A percentile compares a stretch with the other conserved stretches of the same genome.
phyloP scores from a whole-genome alignment of 345 rosid species.

The Camelina laxa region DNA sequence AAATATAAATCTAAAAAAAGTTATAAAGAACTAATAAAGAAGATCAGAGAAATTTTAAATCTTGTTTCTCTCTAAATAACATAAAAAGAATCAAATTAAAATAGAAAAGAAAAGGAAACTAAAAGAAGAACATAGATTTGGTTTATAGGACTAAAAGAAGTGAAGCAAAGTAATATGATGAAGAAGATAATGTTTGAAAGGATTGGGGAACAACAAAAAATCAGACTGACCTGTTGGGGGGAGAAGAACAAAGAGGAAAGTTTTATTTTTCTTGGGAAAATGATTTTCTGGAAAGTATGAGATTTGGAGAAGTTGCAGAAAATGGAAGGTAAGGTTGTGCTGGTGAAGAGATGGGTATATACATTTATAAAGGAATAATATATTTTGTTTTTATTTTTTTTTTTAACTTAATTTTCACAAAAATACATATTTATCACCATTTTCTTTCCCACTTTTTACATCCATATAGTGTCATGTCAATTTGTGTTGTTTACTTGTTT shows the following conservation, averaged over 20 bases:
- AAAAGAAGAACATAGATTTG: constrained; percentile 45
- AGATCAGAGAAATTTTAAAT: constrained; percentile 25
- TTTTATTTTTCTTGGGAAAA: constrained; percentile 42
- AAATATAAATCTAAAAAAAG: constrained; percentile 3
- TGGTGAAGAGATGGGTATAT: constrained; percentile 45
- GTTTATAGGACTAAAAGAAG: constrained; percentile 46
- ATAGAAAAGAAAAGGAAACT: constrained; percentile 20
- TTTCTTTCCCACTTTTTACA: constrained; percentile 37
- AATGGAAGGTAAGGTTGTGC: constrained; percentile 48
- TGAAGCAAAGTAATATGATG: constrained; percentile 44
- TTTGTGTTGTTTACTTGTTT: constrained; percentile 29
- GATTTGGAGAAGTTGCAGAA: constrained; percentile 50
- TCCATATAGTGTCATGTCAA: constrained; percentile 39
- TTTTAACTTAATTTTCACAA: neutral
- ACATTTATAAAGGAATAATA: constrained; percentile 44
- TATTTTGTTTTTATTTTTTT: neutral
- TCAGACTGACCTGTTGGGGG: constrained; percentile 44
- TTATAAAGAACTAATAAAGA: constrained; percentile 32
- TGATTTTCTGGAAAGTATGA: constrained; percentile 50
- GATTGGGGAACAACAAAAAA: constrained; percentile 44
- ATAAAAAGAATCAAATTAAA: constrained; percentile 26
- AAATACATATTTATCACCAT: neutral
- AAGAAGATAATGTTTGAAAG: constrained; percentile 50
- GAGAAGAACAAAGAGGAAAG: constrained; percentile 42
- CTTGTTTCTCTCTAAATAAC: constrained; percentile 26